Evolutionary conservation across 305 asterid genomes (phyloP).

Genomic region (Striga hermonthica): DNA sequence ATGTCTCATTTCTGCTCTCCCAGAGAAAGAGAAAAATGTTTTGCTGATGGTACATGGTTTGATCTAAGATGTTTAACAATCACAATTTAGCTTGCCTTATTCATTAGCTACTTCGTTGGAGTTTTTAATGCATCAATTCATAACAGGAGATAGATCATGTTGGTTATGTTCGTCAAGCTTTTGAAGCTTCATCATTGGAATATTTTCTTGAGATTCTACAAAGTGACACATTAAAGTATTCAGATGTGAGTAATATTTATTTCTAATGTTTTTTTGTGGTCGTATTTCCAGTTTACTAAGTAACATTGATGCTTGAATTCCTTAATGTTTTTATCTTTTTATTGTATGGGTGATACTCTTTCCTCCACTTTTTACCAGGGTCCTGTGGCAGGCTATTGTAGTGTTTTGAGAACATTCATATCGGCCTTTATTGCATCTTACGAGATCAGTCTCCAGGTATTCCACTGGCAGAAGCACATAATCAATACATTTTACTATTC

Average conservation of each 20-base stretch:
- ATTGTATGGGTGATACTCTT: constrained; percentile 7
- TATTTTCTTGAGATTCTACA: constrained; percentile 77
- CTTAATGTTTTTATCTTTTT: constrained; percentile 2
- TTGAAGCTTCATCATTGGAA: constrained; percentile 70
- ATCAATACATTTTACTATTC: constrained; percentile 25
- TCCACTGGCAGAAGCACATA: constrained; percentile 24
- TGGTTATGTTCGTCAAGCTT: constrained; percentile 87
- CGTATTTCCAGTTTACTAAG: constrained; percentile 15
- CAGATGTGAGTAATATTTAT: constrained; percentile 62
- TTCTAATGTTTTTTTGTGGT: constrained; percentile 13
- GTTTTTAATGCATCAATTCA: constrained; percentile 27
- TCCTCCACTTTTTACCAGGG: constrained; percentile 45
- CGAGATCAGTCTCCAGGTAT: constrained; percentile 89
- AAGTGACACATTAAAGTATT: constrained; percentile 63
- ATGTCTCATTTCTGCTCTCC: constrained; percentile 84
- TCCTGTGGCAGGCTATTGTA: constrained; percentile 70
- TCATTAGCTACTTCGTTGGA: constrained; percentile 19
- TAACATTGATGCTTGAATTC: neutral
- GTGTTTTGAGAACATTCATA: constrained; percentile 81
- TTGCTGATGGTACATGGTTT: constrained; percentile 56
- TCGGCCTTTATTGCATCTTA: constrained; percentile 90
- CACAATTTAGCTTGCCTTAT: constrained; percentile 23
- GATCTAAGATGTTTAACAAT: constrained; percentile 24
- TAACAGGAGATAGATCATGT: constrained; percentile 85
- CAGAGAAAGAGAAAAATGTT: constrained; percentile 62